Evolutionary conservation across 805 yeast genomes (phyloP), one percentile per base, ranked within the genome.

Genomic region (Ogataea henricii): DNA sequence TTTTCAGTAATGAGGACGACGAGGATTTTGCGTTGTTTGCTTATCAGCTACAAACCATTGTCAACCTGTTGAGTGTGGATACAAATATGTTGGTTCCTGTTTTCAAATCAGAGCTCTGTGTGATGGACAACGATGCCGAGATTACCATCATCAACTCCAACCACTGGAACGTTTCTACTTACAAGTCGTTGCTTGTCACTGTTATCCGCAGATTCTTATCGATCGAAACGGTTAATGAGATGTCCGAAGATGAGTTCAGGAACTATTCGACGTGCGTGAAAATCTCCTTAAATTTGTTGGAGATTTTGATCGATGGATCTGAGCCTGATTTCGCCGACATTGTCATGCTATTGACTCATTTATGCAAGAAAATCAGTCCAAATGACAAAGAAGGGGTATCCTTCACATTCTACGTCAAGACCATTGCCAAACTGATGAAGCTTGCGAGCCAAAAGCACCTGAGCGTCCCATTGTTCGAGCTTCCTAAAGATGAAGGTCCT

Each of bases 1-100:
- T 17, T 2, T 69, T 61, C 57, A 70, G 55, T 22, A 41, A 46
- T 25, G 47, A 51, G 6, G 63, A 66, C 1, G 67, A 76, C 20
- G 87, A 85, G 56, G 96, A 90, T 61, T 69, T 80, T 43, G 81
- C 74, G 2, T 69, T 77, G 18, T 83, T 87, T 55, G 70, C 81
- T 2, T 91, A 90, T 61, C 77, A 84, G 48, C 58, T 87, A 39
- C 72, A 73, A 16, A 71, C 78, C 0, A 57, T 90, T 6, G 64
- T 73, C 6, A 76, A 77, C 35, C 76, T 88, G 1, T 61, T 89
- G 23, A 64, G 63, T 4, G 68, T 79, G 6, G 77, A 81, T 47
- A 62, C 65, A 12, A 69, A 71, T 26, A 55, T 51, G 4, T 61
- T 83, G 25, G 59, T 74, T 30, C 78, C 78, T 6, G 64, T 77